Conservation (phyloP, 768 basidiomycete species). For the Trametes cingulata region DNA sequence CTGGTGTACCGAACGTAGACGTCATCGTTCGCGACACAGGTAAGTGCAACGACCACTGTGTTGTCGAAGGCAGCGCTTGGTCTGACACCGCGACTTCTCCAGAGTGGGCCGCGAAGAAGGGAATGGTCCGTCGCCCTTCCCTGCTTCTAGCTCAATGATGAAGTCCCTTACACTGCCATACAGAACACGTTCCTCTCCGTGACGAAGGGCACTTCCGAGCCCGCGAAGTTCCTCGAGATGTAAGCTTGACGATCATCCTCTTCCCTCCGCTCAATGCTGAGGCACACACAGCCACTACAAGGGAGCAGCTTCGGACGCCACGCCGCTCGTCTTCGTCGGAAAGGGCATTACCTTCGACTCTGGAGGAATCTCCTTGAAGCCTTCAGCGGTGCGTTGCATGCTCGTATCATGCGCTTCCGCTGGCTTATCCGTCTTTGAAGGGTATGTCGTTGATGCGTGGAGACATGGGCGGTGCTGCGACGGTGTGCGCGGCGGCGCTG, state of each 20-base stretch:
- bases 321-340: slow-evolving; percentile 76
- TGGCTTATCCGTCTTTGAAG: slow-evolving; percentile 35
- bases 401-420: not conserved
- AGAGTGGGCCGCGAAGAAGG: slow-evolving; percentile 84
- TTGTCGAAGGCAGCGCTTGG: not conserved
- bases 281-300: slow-evolving; percentile 66
- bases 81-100: not conserved
- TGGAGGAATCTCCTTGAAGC: slow-evolving; percentile 86
- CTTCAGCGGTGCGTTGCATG: slow-evolving; percentile 51
- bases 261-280: not conserved
- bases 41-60: slow-evolving; percentile 29
- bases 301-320: slow-evolving; percentile 58
- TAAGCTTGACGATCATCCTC: slow-evolving; percentile 30
- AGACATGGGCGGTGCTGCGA: slow-evolving; percentile 89
- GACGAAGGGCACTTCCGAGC: slow-evolving; percentile 77
- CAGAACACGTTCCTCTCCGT: slow-evolving; percentile 80
- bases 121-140: slow-evolving; percentile 56
- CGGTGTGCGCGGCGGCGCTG: slow-evolving; percentile 68
- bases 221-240: slow-evolving; percentile 88
- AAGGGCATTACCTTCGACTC: slow-evolving; percentile 92
- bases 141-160: not conserved
- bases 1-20: slow-evolving; percentile 64
- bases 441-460: slow-evolving; percentile 85
- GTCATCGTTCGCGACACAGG: slow-evolving; percentile 75
- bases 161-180: not conserved